Evolutionary conservation across 305 asterid genomes (phyloP), one percentile per base, ranked within the genome.

Genomic region (Vinca major): DNA sequence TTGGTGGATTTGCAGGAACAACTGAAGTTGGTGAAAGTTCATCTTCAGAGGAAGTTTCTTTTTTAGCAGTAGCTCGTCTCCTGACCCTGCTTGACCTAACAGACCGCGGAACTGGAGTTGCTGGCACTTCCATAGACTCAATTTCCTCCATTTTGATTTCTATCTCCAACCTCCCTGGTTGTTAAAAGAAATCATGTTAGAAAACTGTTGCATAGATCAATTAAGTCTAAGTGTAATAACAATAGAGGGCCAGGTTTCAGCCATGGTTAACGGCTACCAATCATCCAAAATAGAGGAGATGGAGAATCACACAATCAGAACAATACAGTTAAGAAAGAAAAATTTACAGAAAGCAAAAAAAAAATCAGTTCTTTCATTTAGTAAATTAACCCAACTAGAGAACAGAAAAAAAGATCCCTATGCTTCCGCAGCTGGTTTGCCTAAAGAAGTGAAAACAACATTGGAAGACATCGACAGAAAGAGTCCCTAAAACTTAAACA

Each of bases 31-130:
- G 89, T 26, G 89, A 80, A 50, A 57, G 39, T 69, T 90, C 96
- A 3, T 78, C 95, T 16, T 83, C 91, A 0, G 98, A 85, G 57
- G 96, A 88, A 51, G 88, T 81, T 50, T 75, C 84, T 67, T 77
- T 83, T 45, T 52, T 74, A 12, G 48, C 76, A 75, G 78, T 90
- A 37, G 80, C 81, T 76, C 82, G 86, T 78, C 91, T 87, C 72
- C 94, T 84, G 62, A 70, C 67, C 37, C 91, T 86, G 33, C 56
- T 79, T 68, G 77, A 66, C 66, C 82, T 83, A 39, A 76, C 79
- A 76, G 96, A 77, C 78, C 74, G 81, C n/a, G 85, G 81, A 17
- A 82, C 89, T 64, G 95, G 94, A 63, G 95, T 92, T 49, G 90
- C 86, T 48, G 85, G 85, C 57, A 85, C 80, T 69, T 83, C 89